Evolutionary conservation across 129 eudicot genomes (phyloP), one percentile per base, ranked within the genome.

Genomic region (Pseudognaphalium luteoalbum): DNA sequence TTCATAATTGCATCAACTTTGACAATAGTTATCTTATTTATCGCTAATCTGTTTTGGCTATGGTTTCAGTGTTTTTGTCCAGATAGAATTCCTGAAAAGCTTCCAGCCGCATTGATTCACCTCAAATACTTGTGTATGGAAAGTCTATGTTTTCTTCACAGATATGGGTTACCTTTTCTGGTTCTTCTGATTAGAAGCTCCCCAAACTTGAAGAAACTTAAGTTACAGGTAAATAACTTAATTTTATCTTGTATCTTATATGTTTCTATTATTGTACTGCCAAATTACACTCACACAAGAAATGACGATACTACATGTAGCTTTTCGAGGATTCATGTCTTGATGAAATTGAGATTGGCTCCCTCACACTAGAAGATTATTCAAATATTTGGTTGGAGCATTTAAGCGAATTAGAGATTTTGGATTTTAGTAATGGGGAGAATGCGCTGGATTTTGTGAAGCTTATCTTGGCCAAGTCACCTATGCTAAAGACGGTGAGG

Each of bases 401-500:
- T 65, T 5, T 65, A 44, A 65, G 4, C 10, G 47, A 65, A 65
- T 65, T 65, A 6, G 70, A 65, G 70, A 65, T 65, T 65, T 9
- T 17, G 32, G n/a, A 15, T 1, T 30, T 65, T 7, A 32, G 10
- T 19, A 6, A 9, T 7, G 4, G 9, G 39, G 17, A 65, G 70
- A 30, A 1, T 65, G 41, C 32, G n/a, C 32, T 65, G 39, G 21
- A 29, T 17, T 29, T 65, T 34, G 37, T 65, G 70, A 65, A 57
- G 15, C 63, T 57, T 65, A 34, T 67, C 17, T 67, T 67, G 71
- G 54, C 54, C 17, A 6, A 34, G 47, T 65, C 70, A 65, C 70
- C 44, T 17, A 12, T 33, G 20, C 70, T 65, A 61, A 61, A 61
- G 66, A 61, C 25, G 66, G 66, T 25, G 35, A 61, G 33, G 35